phyloP scores from a whole-genome alignment of 441 rosid genomes.

The Gossypium davidsonii region DNA sequence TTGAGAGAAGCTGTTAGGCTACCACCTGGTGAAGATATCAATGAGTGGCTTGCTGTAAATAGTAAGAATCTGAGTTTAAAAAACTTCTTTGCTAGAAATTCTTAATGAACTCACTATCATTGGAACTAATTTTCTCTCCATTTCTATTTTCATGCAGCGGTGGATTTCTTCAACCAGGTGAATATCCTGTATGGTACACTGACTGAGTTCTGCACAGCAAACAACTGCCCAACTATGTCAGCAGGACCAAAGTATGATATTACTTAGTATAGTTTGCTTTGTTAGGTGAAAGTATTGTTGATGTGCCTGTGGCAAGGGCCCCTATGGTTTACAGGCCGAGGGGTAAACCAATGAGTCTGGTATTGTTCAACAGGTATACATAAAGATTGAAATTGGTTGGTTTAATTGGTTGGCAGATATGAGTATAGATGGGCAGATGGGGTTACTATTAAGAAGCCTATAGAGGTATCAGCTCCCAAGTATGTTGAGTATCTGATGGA shows the following conservation, averaged over 20 bases:
- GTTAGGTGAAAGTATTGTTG: too few relatives aligned
- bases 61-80: not conserved
- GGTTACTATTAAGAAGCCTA: conserved; percentile 38
- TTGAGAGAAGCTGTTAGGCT: conserved; percentile 42
- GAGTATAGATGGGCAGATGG: conserved; percentile 54
- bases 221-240: conserved; percentile 40
- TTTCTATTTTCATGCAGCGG: conserved; percentile 26
- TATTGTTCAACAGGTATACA: too few relatives aligned
- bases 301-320: too few relatives aligned
- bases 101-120: not conserved
- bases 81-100: not conserved
- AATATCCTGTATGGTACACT: conserved; percentile 40
- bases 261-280: not conserved
- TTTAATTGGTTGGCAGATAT: conserved; percentile 22
- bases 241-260: conserved; percentile 39
- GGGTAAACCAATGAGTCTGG: too few relatives aligned
- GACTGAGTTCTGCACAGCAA: conserved; percentile 43
- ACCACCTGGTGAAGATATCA: conserved; percentile 49
- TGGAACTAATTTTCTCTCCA: not conserved
- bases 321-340: too few relatives aligned
- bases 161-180: conserved; percentile 51
- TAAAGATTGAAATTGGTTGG: not conserved
- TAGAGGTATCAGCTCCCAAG: conserved; percentile 52
- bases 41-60: conserved; percentile 33
- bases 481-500: conserved; percentile 47